Percentiles rank a stretch among this genome's conserved stretches.
Conservation (phyloP, 371 early-diverging fungal species). For the Mycotypha africana region DNA sequence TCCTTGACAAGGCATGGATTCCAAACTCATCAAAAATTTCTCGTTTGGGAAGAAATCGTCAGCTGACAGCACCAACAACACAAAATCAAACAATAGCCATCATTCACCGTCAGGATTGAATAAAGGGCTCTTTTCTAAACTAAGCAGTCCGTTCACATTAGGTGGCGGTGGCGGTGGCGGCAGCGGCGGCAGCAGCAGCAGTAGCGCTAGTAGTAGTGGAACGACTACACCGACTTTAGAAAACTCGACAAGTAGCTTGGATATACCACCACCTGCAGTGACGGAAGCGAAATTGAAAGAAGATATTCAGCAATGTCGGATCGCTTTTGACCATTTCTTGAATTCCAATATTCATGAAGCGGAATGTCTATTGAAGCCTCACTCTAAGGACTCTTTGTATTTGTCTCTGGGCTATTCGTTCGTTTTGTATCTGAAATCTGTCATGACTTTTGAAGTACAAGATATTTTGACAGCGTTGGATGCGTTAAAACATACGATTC, state of each 20-base stretch:
- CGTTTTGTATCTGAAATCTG: constrained; percentile 56
- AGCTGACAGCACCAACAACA: too few relatives aligned
- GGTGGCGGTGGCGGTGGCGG: too few relatives aligned
- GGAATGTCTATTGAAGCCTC: constrained; percentile 46
- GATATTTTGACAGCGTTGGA: constrained; percentile 58
- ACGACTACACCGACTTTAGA: constrained; percentile 2
- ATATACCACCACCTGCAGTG: not conserved
- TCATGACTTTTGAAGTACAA: constrained; percentile 69
- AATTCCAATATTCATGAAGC: constrained; percentile 61
- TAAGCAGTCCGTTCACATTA: not conserved
- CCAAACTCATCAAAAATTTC: too few relatives aligned
- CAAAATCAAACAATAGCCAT: too few relatives aligned
- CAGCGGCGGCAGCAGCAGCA: too few relatives aligned
- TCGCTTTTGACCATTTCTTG: constrained; percentile 59
- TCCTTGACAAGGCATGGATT: too few relatives aligned
- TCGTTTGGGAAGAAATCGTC: too few relatives aligned
- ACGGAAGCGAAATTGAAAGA: constrained; percentile 6
- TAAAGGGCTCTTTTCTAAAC: constrained; percentile 1
- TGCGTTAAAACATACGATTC: constrained; percentile 52
- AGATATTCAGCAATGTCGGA: constrained; percentile 48
- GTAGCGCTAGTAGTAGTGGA: too few relatives aligned
- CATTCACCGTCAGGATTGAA: too few relatives aligned
- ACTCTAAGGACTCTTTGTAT: constrained; percentile 51
- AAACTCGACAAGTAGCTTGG: not conserved
- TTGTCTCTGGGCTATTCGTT: constrained; percentile 64